Evolutionary conservation across 106 monocot species (phyloP), one percentile per base, ranked within the genome.

Genomic region (Dendrobium huoshanense): DNA sequence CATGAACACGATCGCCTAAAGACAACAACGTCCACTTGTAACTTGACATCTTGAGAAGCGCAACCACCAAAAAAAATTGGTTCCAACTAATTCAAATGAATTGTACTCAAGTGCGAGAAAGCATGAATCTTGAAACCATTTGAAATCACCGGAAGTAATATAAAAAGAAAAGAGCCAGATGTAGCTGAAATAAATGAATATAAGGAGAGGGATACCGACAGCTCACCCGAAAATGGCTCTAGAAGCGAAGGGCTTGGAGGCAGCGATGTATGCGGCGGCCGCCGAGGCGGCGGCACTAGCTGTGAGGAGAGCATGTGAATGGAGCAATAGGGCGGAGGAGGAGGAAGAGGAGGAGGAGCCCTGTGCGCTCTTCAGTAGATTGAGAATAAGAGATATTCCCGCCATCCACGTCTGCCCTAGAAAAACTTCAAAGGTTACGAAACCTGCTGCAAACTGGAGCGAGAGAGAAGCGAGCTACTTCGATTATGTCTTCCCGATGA

Each of bases 321-420:
- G 90, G 75, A 87, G 41, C 44, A 82, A 78, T 77, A 78, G 67
- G 20, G 77, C 77, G 15, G 82, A 58, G 65, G 84, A 55, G 77
- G 89, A 77, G 47, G 83, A 74, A 55, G 13, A 51, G 51, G 51
- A 51, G 27, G 27, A 27, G 13, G 65, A 13, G 37, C 81, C 47
- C 24, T 87, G 85, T 19, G 75, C 70, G 44, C 83, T 78, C 81
- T 82, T 83, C 29, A 84, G 41, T 18, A 90, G 78, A 85, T 90
- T 87, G 49, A 90, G 78, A 41, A 90, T 22, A 29, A 89, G 81
- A 20, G 82, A 79, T 73, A 89, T 80, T 5, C 89, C 89, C 55
- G 87, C 80, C 87, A 87, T 87, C 75, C 11, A 31, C 40, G 5
- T 74, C 43, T 18, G 40, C 74, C 42, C 18, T 15, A 27, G 67